Evolutionary conservation across 2,329 filamentous ascomycete species (phyloP), one percentile per base, ranked within the genome.

Genomic region (Fusarium multiceps): DNA sequence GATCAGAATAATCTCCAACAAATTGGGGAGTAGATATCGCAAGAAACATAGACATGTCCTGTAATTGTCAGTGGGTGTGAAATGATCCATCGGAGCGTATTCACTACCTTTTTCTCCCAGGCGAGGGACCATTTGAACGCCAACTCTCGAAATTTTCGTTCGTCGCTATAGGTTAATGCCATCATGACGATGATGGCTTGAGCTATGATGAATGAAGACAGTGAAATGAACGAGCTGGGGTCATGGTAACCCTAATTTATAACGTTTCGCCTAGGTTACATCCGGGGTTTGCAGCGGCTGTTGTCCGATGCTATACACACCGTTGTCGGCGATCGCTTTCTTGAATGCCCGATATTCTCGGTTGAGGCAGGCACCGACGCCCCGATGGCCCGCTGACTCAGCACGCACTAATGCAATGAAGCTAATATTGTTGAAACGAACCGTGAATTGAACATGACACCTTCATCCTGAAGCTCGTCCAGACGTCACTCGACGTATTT

Each of bases 151-250:
- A 37, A 37, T 9, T 0, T 4, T 6, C 9, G 34, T 37, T 37
- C 34, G 18, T 37, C 34, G 18, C 9, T n/a, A 37, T 37, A 37
- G 0, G 16, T 11, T 4, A 37, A n/a, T 11, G n/a, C 34, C 34
- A n/a, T 37, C 0, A 11, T 37, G 34, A 37, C 3, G 16, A 37
- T 0, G 5, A n/a, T 37, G n/a, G 3, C 0, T n/a, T 4, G 16
- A 37, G 34, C 34, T 37, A 0, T 11, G 9, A 37, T n/a, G 3
- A 37, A 37, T 7, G 34, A 37, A 37, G 34, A 37, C 9, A n/a
- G 34, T 4, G 2, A 9, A 37, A n/a, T n/a, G 18, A 37, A n/a
- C 9, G 16, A 18, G 16, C 32, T n/a, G 32, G 6, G 9, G 16
- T n/a, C 16, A 1, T 37, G 9, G 16, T 0, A n/a, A 1, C 4